These are phyloP conservation scores for Dacryopinax primogenitus DNA, from an alignment of 768 basidiomycete genomes.

Conservation along the genomic window DNA sequence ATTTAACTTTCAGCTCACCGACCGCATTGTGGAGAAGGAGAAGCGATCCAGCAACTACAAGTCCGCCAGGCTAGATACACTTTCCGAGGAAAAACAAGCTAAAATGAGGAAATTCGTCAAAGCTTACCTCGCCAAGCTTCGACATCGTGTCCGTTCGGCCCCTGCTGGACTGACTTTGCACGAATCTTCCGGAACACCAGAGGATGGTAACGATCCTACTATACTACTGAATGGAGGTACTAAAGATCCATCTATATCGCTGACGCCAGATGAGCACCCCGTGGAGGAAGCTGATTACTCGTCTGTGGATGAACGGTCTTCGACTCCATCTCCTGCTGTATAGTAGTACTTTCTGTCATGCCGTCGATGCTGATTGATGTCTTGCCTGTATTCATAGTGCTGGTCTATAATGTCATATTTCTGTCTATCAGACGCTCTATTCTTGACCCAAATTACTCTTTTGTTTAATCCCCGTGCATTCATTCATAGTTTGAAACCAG, in stretches of 20 bases:
- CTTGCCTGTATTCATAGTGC: no score
- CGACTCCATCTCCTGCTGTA: no score
- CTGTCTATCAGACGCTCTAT: no score
- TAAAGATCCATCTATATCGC: neutral
- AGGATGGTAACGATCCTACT: neutral
- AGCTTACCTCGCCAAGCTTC: conserved; percentile 73
- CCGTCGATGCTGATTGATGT: no score
- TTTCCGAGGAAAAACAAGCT: conserved; percentile 71
- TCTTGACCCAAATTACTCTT: no score
- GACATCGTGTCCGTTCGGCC: neutral
- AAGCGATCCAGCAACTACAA: conserved; percentile 75
- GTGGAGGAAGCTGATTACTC: neutral
- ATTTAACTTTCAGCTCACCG: conserved; percentile 48
- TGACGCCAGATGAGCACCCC: neutral
- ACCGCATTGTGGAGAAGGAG: conserved; percentile 84
- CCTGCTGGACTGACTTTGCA: neutral
- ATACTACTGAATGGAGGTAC: neutral
- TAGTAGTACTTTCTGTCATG: no score
- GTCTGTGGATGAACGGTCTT: no score
- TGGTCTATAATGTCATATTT: no score
- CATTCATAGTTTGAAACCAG: no score
- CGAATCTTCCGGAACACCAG: neutral
- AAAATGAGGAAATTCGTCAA: conserved; percentile 93
- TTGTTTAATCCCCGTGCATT: no score
- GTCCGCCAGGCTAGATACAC: conserved; percentile 54